Conservation (phyloP, 2,329 filamentous ascomycete species). For the Blastomyces percursus region DNA sequence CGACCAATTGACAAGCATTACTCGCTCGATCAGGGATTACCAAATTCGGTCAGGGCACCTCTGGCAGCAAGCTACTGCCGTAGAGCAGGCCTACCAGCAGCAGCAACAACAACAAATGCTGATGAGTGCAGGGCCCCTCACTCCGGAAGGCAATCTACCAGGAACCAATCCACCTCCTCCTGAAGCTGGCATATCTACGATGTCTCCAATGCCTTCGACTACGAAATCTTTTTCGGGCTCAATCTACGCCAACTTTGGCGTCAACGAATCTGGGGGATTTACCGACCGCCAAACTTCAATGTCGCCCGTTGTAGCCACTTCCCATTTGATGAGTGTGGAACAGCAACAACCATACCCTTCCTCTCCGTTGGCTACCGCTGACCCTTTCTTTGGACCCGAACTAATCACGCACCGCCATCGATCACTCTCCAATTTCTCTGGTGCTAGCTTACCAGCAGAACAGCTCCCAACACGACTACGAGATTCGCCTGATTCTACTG, state of each 20-base stretch:
- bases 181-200: slow-evolving; percentile 2
- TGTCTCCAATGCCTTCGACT: slow-evolving; percentile 20
- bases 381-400: slow-evolving; percentile 23
- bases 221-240: slow-evolving; percentile 27
- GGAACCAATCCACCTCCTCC: slow-evolving; percentile 34
- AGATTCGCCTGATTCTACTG: slow-evolving; percentile 23
- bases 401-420: slow-evolving; percentile 28
- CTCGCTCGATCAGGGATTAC: slow-evolving; percentile 34
- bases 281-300: slow-evolving; percentile 25
- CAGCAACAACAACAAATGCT: slow-evolving; percentile 31
- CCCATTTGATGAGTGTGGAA: slow-evolving; percentile 27
- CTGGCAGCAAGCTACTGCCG: slow-evolving; percentile 34
- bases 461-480: slow-evolving; percentile 22
- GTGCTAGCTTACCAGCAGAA: slow-evolving; percentile 28
- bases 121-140: slow-evolving; percentile 36
- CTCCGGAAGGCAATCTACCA: slow-evolving; percentile 51
- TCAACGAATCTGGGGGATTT: slow-evolving; percentile 14
- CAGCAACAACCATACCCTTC: slow-evolving; percentile 19
- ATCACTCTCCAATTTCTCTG: slow-evolving; percentile 34
- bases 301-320: slow-evolving; percentile 24
- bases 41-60: slow-evolving; percentile 33
- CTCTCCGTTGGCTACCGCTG: slow-evolving; percentile 25
- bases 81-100: slow-evolving; percentile 36
- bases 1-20: slow-evolving; percentile 34
- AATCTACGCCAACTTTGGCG: slow-evolving; percentile 26